Evolutionary conservation across 2,329 filamentous ascomycete species (phyloP).

Genomic region (Neonectria magnoliae): DNA sequence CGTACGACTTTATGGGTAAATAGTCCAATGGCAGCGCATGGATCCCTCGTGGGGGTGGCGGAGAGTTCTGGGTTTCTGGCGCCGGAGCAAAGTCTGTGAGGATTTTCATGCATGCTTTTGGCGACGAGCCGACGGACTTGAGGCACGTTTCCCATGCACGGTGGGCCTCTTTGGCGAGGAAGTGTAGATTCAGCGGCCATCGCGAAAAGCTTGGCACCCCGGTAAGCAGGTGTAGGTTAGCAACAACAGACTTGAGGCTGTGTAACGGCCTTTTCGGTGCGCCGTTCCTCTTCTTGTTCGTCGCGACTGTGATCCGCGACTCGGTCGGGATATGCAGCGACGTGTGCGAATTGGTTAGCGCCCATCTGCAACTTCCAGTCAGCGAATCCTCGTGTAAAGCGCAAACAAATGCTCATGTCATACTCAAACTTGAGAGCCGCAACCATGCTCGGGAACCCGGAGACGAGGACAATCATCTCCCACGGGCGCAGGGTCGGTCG

Average conservation of each 20-base stretch:
- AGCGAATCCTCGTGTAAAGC: not conserved
- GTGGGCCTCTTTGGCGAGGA: constrained; percentile 78
- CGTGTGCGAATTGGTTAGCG: constrained; percentile 85
- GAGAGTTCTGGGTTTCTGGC: constrained; percentile 12
- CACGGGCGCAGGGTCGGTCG: constrained; percentile 78
- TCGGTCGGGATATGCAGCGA: constrained; percentile 79
- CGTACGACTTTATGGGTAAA: constrained; percentile 60
- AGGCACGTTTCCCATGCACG: constrained; percentile 73
- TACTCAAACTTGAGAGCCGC: constrained; percentile 95
- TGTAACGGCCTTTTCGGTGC: constrained; percentile 66
- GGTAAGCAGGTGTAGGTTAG: constrained; percentile 83
- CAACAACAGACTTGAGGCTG: constrained; percentile 74
- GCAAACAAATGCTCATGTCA: constrained; percentile 44
- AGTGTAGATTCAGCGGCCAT: constrained; percentile 85
- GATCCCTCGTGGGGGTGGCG: constrained; percentile 56
- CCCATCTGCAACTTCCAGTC: constrained; percentile 72
- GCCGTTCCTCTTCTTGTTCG: constrained; percentile 61
- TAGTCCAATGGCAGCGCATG: constrained; percentile 67
- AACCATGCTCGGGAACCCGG: constrained; percentile 87
- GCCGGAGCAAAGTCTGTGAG: constrained; percentile 63
- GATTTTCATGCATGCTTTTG: constrained; percentile 62
- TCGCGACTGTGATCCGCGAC: constrained; percentile 66
- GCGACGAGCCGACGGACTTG: constrained; percentile 56
- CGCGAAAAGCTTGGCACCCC: constrained; percentile 80
- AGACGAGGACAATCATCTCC: constrained; percentile 89